A percentile compares a stretch with the other conserved stretches of the same genome.
Evolutionary conservation across 2,329 filamentous ascomycete genomes (phyloP).

Genomic region (Aureobasidium sp.): DNA sequence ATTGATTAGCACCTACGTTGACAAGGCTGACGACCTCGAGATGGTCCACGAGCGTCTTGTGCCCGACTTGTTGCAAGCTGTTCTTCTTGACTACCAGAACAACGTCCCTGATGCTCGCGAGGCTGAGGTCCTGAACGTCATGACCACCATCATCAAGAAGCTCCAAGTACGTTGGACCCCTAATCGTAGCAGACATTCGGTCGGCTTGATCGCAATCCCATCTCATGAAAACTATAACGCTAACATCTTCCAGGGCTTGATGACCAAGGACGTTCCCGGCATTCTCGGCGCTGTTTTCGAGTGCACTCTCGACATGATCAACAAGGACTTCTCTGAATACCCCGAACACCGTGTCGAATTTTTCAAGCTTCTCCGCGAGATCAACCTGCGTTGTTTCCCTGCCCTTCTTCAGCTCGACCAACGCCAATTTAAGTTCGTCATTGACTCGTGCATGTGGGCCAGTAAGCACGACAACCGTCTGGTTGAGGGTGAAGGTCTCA

Average conservation of each 20-base stretch:
- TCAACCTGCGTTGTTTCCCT: conserved; percentile 96
- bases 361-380: conserved; percentile 91
- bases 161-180: conserved; percentile 71
- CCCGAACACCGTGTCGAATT: conserved; percentile 99
- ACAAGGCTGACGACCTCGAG: conserved; percentile 93
- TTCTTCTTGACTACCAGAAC: conserved; percentile 91
- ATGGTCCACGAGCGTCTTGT: conserved; percentile 92
- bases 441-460: conserved; percentile 99
- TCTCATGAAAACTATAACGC: no score
- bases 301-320: conserved; percentile 98
- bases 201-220: conserved; percentile 11
- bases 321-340: conserved; percentile 99
- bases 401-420: conserved; percentile 89
- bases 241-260: conserved; percentile 56
- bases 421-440: conserved; percentile 97
- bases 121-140: conserved; percentile 92
- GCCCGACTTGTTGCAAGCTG: conserved; percentile 86
- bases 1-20: conserved; percentile 94
- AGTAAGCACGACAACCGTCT: conserved; percentile 99
- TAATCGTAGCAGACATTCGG: conserved; percentile 42
- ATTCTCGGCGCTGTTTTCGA: conserved; percentile 99
- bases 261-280: conserved; percentile 95
- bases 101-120: conserved; percentile 95
- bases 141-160: conserved; percentile 95
- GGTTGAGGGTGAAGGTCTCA: conserved; percentile 89